Base-by-base conservation (phyloP, 176 grass and related monocot species). In the Ampelocalamus luodianensis region DNA sequence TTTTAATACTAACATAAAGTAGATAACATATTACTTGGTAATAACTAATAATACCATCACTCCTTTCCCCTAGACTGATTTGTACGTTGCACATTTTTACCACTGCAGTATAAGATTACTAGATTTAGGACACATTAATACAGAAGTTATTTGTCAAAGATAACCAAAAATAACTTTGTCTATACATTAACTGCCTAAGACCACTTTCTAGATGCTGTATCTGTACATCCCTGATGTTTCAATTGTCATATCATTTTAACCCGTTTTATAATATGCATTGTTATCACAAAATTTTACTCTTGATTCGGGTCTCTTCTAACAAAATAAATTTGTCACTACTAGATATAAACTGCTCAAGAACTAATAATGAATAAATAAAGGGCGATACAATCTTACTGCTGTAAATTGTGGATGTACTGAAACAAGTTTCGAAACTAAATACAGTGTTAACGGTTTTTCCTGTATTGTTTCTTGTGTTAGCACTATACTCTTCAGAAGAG, bases 391-490 rank as follows among this genome's bases (percentile, higher is more conserved):
- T 3, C 13, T 67, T 75, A 66, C 8, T 44, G 5, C 43, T 71
- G 9, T 23, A 68, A 68, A 80, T 10, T 69, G 22, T 73, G 10
- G 56, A 18, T 66, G 64, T 72, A 37, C 0, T 37, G 10, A 49
- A 8, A 67, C 3, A 58, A n/a, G 15, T 79, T 50, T 66, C 5
- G 45, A 34, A 72, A 84, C 9, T 55, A 56, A 26, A 53, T 62
- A 42, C 4, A 67, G 50, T 16, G 16, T 39, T 15, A 50, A 32
- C 32, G 11, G 10, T 2, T 58, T 68, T 79, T 56, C 13, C 14
- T 80, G 12, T 85, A 69, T 58, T 36, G 22, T 85, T 39, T 65
- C 1, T 56, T 54, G 22, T 73, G 27, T 79, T 55, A 73, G 68
- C 16, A 72, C 38, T 60, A 59, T n/a, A 14, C 27, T 74, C 40